Base-by-base conservation (phyloP, 495 filamentous ascomycete species). In the Parathielavia appendiculata region DNA sequence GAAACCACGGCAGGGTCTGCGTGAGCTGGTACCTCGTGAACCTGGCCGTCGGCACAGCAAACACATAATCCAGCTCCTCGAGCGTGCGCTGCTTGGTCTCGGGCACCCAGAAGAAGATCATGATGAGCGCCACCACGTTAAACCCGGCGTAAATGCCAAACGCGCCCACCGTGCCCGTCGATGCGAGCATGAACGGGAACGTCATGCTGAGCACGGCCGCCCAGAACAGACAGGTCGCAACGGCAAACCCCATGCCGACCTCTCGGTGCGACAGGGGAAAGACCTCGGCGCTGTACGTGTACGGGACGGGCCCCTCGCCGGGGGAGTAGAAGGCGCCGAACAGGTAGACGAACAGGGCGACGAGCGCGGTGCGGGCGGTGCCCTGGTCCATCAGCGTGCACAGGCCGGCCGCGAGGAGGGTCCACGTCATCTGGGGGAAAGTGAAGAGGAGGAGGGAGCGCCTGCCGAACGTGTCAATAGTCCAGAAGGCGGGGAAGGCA, bases 11-110 rank as follows among this genome's bases (percentile, higher is more conserved):
- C n/a, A 89, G 72, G 4, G 75, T 82, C 60, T 82, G 76, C 54
- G 68, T 79, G 32, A 83, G 34, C 71, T 93, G 87, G 66, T 90
- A 89, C 35, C 59, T 59, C 65, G 80, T 80, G 66, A 89, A 86
- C 38, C 76, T 76, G 44, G 78, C 64, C 23, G 81, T 86, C 0
- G 86, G 86, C 13, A 90, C 86, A 9, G 83, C 86, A 60, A 90
- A 95, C 54, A 95, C 83, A 66, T 91, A 90, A 71, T 95, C 89
- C 39, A 95, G 76, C 67, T 95, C 90, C 70, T 95, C 89, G 12
- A 86, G 74, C 4, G 82, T 83, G 16, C 79, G 77, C 73, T 85
- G 80, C 74, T 87, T 87, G 9, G 85, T 87, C 73, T 87, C 85
- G 9, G 81, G 82, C 30, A 90, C 71, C 58, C 78, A 80, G 14